phyloP scores from a whole-genome alignment of 2,329 filamentous ascomycete genomes.

The Chaetothyriales sp. region DNA sequence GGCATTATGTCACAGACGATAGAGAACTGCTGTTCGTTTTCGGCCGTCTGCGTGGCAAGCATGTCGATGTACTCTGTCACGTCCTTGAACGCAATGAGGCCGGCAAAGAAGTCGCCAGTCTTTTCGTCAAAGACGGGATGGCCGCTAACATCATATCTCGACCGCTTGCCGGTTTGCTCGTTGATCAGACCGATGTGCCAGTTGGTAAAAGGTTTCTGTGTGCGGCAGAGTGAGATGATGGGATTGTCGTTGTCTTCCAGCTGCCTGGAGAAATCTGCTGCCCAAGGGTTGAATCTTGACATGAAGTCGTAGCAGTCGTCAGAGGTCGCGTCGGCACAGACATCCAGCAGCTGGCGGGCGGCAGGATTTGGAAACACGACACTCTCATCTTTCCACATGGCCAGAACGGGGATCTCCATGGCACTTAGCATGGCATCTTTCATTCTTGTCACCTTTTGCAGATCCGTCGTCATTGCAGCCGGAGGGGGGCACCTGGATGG shows the following conservation, averaged over 20 bases:
- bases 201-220: constrained; percentile 43
- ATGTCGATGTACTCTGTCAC: constrained; percentile 55
- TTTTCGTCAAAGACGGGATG: constrained; percentile 52
- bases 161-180: constrained; percentile 34
- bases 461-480: constrained; percentile 45
- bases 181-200: constrained; percentile 50
- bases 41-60: constrained; percentile 52
- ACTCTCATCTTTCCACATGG: constrained; percentile 67
- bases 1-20: constrained; percentile 61
- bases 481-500: constrained; percentile 42
- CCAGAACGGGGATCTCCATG: constrained; percentile 57
- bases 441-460: constrained; percentile 59
- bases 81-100: constrained; percentile 56
- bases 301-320: constrained; percentile 43
- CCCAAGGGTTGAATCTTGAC: constrained; percentile 45
- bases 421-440: constrained; percentile 66
- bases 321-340: constrained; percentile 26
- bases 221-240: constrained; percentile 48
- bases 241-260: constrained; percentile 49
- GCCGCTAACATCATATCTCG: constrained; percentile 51
- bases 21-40: constrained; percentile 59
- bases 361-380: constrained; percentile 60
- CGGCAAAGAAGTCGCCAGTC: constrained; percentile 58
- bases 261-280: constrained; percentile 47
- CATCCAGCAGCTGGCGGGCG: constrained; percentile 37